Evolutionary conservation across 305 asterid genomes (phyloP).

Genomic region (Fraxinus angustifolia): DNA sequence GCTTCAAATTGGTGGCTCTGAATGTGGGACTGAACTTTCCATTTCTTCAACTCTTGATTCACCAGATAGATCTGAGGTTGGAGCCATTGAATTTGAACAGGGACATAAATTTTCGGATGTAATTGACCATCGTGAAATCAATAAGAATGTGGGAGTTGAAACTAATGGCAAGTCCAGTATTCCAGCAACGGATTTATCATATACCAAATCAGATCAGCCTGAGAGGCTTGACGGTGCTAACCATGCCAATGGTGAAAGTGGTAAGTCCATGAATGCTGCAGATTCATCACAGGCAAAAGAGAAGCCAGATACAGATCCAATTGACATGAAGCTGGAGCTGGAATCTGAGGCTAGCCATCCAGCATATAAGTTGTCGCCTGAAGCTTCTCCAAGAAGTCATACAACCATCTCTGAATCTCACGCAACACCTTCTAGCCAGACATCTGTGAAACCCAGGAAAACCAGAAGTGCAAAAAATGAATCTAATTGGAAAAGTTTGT

Average conservation of each 20-base stretch:
- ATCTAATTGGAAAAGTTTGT: constrained; percentile 43
- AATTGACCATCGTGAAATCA: constrained; percentile 27
- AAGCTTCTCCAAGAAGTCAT: constrained; percentile 79
- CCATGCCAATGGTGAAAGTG: constrained; percentile 31
- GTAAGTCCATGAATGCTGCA: constrained; percentile 25
- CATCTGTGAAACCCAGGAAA: constrained; percentile 54
- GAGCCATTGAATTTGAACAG: constrained; percentile 36
- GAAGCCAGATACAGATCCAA: constrained; percentile 39
- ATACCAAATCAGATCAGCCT: constrained; percentile 24
- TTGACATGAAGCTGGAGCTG: constrained; percentile 33
- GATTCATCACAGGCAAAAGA: constrained; percentile 36
- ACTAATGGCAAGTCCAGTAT: constrained; percentile 32
- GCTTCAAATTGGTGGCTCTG: constrained; percentile 64
- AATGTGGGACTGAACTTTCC: constrained; percentile 90
- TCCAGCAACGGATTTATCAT: constrained; percentile 35
- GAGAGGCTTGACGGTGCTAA: constrained; percentile 31
- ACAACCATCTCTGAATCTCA: constrained; percentile 59
- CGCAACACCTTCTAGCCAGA: constrained; percentile 75
- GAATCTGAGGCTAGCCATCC: constrained; percentile 39
- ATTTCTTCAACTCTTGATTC: constrained; percentile 89
- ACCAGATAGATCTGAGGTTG: constrained; percentile 67
- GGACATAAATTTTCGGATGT: constrained; percentile 39
- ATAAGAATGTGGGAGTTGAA: constrained; percentile 38
- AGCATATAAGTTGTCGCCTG: constrained; percentile 48
- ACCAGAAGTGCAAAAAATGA: constrained; percentile 48